Percentiles rank a stretch among this genome's conserved stretches.
These are phyloP conservation scores for Fusarium secorum DNA, from an alignment of 2,329 filamentous ascomycete genomes.

Conservation along the genomic window DNA sequence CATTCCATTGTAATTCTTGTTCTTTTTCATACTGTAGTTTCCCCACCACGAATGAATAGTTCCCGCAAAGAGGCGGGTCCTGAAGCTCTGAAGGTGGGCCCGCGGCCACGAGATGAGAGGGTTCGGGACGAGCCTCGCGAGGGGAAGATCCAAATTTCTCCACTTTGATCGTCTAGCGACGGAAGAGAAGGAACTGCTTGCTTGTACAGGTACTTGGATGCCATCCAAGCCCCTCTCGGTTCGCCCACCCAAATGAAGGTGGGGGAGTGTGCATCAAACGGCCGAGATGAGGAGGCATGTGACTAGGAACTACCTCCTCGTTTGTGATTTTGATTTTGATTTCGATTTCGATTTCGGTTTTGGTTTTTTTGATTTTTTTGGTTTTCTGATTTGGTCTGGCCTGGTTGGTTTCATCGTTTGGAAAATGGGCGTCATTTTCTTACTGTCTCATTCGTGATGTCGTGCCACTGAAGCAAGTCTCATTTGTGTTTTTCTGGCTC, in stretches of 20 bases:
- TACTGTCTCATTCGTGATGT: neutral
- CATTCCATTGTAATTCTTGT: neutral
- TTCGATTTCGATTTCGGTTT: neutral
- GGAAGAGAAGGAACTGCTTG: neutral
- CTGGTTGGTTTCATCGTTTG: neutral
- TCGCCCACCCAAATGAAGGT: conserved; percentile 13
- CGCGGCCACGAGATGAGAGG: conserved; percentile 16
- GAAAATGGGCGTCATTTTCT: neutral
- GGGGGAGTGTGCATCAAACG: conserved; percentile 28
- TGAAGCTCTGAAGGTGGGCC: neutral
- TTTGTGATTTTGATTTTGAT: conserved; percentile 21
- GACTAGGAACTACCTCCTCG: conserved; percentile 8
- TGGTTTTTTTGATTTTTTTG: neutral
- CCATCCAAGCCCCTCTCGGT: conserved; percentile 20
- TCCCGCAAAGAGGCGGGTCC: conserved; percentile 14
- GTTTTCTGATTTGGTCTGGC: neutral
- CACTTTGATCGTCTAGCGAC: neutral
- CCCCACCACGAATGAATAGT: conserved; percentile 22
- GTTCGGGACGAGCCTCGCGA: conserved; percentile 33
- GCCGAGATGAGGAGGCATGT: conserved; percentile 25
- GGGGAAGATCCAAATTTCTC: conserved; percentile 12
- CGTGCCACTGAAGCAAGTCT: neutral
- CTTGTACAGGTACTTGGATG: conserved; percentile 22
- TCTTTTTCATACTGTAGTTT: conserved; percentile 18
- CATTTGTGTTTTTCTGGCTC: neutral